Evolutionary conservation across 148 eudicot species (phyloP).

Genomic region (Vaccinium darrowii): DNA sequence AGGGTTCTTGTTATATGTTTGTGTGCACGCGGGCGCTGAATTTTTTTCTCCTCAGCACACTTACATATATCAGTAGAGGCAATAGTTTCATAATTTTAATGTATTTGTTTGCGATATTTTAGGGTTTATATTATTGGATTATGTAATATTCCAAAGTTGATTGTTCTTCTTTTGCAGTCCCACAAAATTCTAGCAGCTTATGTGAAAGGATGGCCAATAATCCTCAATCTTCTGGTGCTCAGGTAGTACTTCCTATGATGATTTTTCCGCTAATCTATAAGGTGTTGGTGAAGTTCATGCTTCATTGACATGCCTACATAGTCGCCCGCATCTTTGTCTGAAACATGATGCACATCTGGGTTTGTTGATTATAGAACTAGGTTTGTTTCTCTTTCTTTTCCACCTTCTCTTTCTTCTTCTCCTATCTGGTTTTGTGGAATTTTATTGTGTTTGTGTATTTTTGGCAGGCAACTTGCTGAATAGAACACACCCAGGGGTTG

Average conservation of each 20-base stretch:
- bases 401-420: no score
- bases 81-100: not conserved
- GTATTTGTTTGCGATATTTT: not conserved
- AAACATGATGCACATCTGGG: not conserved
- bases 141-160: not conserved
- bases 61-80: not conserved
- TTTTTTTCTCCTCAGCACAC: not conserved
- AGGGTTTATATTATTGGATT: not conserved
- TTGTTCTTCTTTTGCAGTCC: slow-evolving; percentile 2
- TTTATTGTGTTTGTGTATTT: no score
- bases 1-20: not conserved
- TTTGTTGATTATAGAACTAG: no score
- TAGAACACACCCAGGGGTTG: no score
- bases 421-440: no score
- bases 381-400: no score
- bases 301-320: not conserved
- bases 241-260: slow-evolving; percentile 37
- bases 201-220: slow-evolving; percentile 52
- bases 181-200: not conserved
- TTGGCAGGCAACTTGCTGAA: no score
- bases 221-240: slow-evolving; percentile 55
- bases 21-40: not conserved
- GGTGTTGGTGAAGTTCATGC: not conserved
- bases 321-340: not conserved
- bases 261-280: not conserved